Conservation (phyloP, 768 basidiomycete species). For the Clitopilus hobsonii region DNA sequence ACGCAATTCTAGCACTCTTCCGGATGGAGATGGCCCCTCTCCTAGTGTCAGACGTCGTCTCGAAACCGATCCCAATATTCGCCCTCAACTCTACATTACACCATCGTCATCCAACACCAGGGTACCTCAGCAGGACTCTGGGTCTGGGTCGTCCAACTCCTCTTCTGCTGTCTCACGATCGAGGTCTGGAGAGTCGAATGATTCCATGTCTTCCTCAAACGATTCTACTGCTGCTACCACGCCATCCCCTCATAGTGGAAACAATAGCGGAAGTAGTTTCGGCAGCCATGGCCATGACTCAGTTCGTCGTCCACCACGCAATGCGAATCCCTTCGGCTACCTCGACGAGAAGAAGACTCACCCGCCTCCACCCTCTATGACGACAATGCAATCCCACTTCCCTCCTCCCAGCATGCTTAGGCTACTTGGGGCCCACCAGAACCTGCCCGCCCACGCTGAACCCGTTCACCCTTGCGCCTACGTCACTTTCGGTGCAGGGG, state of each 20-base stretch:
- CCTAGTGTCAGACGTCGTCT: constrained; percentile 30
- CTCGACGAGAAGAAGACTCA: constrained; percentile 34
- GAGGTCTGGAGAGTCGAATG: constrained; percentile 3
- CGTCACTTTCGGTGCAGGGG: constrained; percentile 85
- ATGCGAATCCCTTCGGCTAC: constrained; percentile 59
- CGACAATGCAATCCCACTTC: constrained; percentile 25
- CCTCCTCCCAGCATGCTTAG: constrained; percentile 12
- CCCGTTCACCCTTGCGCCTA: constrained; percentile 70
- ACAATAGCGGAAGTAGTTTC: constrained; percentile 4
- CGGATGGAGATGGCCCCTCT: constrained; percentile 23
- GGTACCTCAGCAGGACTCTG: constrained; percentile 11
- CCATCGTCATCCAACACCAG: constrained; percentile 6
- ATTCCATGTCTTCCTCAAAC: constrained; percentile 8
- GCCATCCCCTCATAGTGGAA: constrained; percentile 17
- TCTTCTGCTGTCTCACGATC: neutral
- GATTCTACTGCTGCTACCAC: constrained; percentile 20
- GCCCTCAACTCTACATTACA: constrained; percentile 2
- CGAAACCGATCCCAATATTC: neutral
- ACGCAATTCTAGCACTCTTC: constrained; percentile 11
- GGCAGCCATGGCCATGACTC: neutral
- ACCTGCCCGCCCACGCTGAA: constrained; percentile 43
- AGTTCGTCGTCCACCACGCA: constrained; percentile 11
- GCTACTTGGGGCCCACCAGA: constrained; percentile 26
- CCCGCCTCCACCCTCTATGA: constrained; percentile 23
- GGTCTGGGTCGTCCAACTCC: neutral